These are phyloP conservation scores for Rhododendron ovatum DNA, from an alignment of 148 eudicot genomes.

Conservation along the genomic window DNA sequence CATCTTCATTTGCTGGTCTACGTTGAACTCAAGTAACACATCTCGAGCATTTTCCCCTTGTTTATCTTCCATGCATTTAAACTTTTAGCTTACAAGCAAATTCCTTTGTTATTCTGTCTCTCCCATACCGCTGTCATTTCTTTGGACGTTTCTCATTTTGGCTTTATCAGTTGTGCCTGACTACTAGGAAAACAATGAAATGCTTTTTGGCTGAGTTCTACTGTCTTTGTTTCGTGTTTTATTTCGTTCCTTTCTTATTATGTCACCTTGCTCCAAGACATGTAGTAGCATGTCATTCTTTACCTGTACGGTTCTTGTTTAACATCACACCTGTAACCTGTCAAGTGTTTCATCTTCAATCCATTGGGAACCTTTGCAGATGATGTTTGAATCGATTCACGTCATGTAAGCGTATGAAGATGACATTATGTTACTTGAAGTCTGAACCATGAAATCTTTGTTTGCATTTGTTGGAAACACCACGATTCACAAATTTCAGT, in stretches of 20 bases:
- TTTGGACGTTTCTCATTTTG: background rate
- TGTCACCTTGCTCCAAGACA: background rate
- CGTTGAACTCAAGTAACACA: background rate
- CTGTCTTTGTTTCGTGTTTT: background rate
- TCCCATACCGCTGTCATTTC: background rate
- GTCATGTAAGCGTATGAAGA: background rate
- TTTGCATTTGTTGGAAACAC: background rate
- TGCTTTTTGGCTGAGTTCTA: background rate
- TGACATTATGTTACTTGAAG: background rate
- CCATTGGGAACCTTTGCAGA: background rate
- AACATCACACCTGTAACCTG: background rate
- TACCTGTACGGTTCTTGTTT: background rate
- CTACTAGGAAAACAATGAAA: background rate
- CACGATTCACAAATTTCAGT: background rate
- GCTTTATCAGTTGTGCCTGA: background rate
- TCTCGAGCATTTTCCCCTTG: background rate
- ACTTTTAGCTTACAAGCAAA: background rate
- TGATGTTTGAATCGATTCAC: background rate
- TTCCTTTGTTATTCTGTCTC: background rate
- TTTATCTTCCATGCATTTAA: background rate
- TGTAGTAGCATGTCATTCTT: background rate
- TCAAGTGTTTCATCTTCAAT: background rate
- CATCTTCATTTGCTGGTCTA: background rate
- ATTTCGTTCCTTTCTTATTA: background rate
- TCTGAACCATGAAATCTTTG: background rate